These are phyloP conservation scores for Meyerozyma athensensis DNA, from an alignment of 1,139 yeast genomes.

Conservation along the genomic window DNA sequence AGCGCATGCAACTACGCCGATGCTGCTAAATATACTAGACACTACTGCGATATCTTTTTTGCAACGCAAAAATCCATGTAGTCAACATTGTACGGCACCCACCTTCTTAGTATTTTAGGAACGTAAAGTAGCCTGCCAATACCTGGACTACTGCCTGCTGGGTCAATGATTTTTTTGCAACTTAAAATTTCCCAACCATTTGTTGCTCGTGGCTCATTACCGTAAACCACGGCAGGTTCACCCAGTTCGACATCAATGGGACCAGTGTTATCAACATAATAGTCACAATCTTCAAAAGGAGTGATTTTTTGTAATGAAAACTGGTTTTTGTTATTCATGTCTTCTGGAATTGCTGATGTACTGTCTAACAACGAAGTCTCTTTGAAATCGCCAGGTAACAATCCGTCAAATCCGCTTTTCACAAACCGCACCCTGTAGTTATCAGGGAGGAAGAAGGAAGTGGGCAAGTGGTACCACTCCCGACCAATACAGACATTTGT, in stretches of 20 bases:
- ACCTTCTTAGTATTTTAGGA: constrained; percentile 26
- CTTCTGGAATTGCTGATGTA: constrained; percentile 45
- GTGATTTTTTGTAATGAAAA: constrained; percentile 53
- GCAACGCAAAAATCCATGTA: constrained; percentile 44
- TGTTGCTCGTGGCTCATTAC: constrained; percentile 8
- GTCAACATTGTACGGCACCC: constrained; percentile 25
- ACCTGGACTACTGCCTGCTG: constrained; percentile 39
- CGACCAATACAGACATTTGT: constrained; percentile 79
- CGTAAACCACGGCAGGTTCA: constrained; percentile 23
- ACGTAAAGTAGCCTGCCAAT: constrained; percentile 45
- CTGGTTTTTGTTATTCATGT: constrained; percentile 69
- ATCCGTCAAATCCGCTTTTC: constrained; percentile 76
- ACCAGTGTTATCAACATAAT: constrained; percentile 51
- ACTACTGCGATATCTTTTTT: constrained; percentile 11
- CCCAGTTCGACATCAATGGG: constrained; percentile 24
- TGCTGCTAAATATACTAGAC: constrained; percentile 1
- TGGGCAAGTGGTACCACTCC: constrained; percentile 93
- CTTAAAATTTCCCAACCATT: constrained; percentile 38
- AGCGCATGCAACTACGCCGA: background rate
- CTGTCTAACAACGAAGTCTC: constrained; percentile 32
- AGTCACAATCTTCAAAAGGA: constrained; percentile 47
- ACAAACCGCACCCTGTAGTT: constrained; percentile 62
- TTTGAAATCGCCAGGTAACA: constrained; percentile 80
- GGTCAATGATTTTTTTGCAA: constrained; percentile 45
- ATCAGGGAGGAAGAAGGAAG: constrained; percentile 71